Base-by-base conservation (phyloP, 2,329 filamentous ascomycete genomes). In the Ambrosiella cleistominuta region DNA sequence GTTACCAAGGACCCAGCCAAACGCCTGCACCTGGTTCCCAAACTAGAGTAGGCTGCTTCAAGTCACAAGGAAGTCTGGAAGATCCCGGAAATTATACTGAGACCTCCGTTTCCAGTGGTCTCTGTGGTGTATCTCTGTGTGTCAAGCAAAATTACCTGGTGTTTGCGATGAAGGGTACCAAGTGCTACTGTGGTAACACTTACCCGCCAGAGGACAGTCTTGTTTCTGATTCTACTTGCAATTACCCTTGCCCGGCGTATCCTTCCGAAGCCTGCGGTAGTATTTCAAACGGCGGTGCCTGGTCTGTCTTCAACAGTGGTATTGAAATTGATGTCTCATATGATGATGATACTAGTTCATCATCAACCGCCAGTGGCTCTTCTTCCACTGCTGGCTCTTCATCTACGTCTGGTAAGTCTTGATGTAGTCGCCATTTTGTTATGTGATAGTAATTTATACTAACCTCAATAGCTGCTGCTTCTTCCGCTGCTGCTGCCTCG, bases 171-270 rank as follows among this genome's bases (percentile, higher is more conserved):
- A 78, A 75, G 7, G 74, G 75, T 15, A 78, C 78, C 13, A 72
- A 74, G 15, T 95, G 89, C 70, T 86, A 75, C 65, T 95, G 89
- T 65, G 89, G 88, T 60, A 71, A 80, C 62, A 69, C 74, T 60
- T 75, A 90, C 53, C 89, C 89, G 0, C 73, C 81, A 13, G 65
- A 72, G 44, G 71, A 71, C 13, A 71, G 72, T 45, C 66, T 82
- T 61, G 76, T 80, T 6, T 71, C 75, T 50, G 76, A 83, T 65
- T 67, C 67, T 7, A 70, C 80, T 13, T 95, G 89, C 71, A 74
- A 79, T 65, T 76, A 75, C 36, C 66, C 73, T 0, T 95, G 89
- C 67, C 73, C 78, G 27, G 85, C 81, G 7, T 90, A 73, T 64
- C 70, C 70, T 19, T 39, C 66, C 1, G 76, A 86, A 57, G 79